Base-by-base conservation (phyloP, 1,284 basidiomycete species). In the Cutaneotrichosporon mucoides region DNA sequence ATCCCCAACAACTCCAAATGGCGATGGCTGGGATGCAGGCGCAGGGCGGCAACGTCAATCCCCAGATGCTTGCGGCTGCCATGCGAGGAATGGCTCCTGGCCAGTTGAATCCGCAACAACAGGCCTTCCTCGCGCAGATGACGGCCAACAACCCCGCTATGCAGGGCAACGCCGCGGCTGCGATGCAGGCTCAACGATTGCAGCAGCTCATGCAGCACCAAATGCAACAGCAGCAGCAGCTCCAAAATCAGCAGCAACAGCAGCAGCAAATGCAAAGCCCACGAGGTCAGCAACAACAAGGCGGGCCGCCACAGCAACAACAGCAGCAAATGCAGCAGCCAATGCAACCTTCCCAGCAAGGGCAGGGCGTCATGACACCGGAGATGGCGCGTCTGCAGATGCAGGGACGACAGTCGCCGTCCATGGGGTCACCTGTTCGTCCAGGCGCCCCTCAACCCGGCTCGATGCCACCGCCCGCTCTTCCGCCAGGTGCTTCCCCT, bases 1-100 rank as follows among this genome's bases (percentile, higher is more conserved):
- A 68, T 47, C 62, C 66, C 9, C 66, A 68, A 49, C 72, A 73
- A 49, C 45, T 71, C 35, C 68, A 70, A 55, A 63, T 68, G 65
- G 66, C 65, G 9, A 66, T 72, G 66, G 64, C 66, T 1, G 63
- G 59, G 6, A 48, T 71, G 50, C 55, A 54, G 24, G 50, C n/a
- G 41, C 61, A 57, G 42, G 57, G 55, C 4, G 37, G 47, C 37
- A 55, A 55, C n/a, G 47, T 62, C 41, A 62, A 60, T n/a, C 64
- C 60, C 1, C 58, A 57, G 40, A 55, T 61, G 46, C 59, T 65
- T 11, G 63, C 60, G 0, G 64, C 62, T 2, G 56, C 56, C 11
- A 57, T 64, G 57, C 59, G 59, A 6, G 62, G 59, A 34, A 57
- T 60, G 36, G 54, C 57, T 37, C 54, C 53, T 2, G 53, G 50